A percentile compares a stretch with the other conserved stretches of the same genome.
These are phyloP conservation scores for Eleusine indica DNA, from an alignment of 176 grass and related monocot genomes.

Conservation along the genomic window DNA sequence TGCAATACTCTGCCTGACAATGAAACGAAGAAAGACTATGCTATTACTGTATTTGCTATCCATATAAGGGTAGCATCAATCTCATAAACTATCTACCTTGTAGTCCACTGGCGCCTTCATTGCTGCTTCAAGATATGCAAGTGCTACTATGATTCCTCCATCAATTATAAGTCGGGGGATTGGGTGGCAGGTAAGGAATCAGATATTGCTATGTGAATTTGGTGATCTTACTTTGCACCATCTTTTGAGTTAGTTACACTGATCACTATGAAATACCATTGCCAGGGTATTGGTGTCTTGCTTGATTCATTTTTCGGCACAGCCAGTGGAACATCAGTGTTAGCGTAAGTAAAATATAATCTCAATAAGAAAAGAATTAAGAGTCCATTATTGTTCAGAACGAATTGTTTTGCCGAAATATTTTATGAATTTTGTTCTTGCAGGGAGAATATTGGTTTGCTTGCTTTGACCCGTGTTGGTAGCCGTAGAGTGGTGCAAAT, in stretches of 20 bases:
- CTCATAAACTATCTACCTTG: background rate
- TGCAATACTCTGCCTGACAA: background rate
- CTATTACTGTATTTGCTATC: background rate
- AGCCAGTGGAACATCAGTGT: conserved; percentile 67
- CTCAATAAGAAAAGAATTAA: background rate
- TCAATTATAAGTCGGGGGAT: conserved; percentile 87
- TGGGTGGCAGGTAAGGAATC: conserved; percentile 78
- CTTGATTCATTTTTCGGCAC: conserved; percentile 88
- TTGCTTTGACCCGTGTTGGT: conserved; percentile 76
- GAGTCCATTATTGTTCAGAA: background rate
- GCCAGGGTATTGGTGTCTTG: conserved; percentile 78
- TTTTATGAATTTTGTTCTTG: conserved; percentile 25
- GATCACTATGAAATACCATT: conserved; percentile 1
- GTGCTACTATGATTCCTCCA: conserved; percentile 84
- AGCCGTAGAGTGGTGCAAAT: conserved; percentile 92
- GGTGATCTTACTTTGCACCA: background rate
- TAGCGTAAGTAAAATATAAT: conserved; percentile 56
- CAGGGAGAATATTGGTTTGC: conserved; percentile 90
- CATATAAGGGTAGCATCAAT: background rate
- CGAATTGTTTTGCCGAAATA: background rate
- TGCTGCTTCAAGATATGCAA: conserved; percentile 80
- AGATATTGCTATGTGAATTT: background rate
- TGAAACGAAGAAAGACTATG: background rate
- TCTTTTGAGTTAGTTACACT: conserved; percentile 26
- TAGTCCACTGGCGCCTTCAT: conserved; percentile 88